These are phyloP conservation scores for Xylaria sp. DNA, from an alignment of 2,329 filamentous ascomycete genomes.

Conservation along the genomic window DNA sequence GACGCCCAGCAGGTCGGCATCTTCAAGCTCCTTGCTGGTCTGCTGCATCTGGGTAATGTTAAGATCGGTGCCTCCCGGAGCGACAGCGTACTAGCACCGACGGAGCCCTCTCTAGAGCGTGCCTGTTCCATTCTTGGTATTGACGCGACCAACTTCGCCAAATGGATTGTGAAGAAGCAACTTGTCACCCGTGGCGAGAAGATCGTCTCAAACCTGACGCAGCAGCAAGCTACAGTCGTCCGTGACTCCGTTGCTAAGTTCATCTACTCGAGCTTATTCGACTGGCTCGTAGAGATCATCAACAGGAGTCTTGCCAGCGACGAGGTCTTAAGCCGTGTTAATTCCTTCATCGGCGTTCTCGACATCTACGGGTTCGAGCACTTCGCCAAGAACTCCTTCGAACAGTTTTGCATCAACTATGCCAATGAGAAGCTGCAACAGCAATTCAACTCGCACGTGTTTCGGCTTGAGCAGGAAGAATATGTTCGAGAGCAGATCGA, in stretches of 20 bases:
- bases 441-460: conserved; percentile 98
- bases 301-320: conserved; percentile 89
- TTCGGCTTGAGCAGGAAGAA: conserved; percentile 98
- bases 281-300: conserved; percentile 98
- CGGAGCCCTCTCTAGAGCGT: conserved; percentile 79
- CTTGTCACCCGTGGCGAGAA: conserved; percentile 95
- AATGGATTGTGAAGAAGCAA: conserved; percentile 99
- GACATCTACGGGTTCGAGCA: conserved; percentile 99
- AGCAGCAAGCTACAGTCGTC: conserved; percentile 91
- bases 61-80: conserved; percentile 91
- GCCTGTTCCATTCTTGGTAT: conserved; percentile 88
- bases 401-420: conserved; percentile 99
- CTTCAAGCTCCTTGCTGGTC: conserved; percentile 85
- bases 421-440: conserved; percentile 99
- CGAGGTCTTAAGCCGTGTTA: conserved; percentile 78
- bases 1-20: conserved; percentile 77
- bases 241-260: conserved; percentile 98
- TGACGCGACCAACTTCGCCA: conserved; percentile 82
- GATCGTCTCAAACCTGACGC: conserved; percentile 92
- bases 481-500: conserved; percentile 96
- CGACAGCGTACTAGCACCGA: conserved; percentile 79
- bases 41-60: conserved; percentile 93
- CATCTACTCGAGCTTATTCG: conserved; percentile 96
- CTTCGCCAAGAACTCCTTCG: conserved; percentile 99
- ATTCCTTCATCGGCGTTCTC: conserved; percentile 93